Evolutionary conservation across 768 basidiomycete species (phyloP), one percentile per base, ranked within the genome.

Genomic region (Clitopilus hobsonii): DNA sequence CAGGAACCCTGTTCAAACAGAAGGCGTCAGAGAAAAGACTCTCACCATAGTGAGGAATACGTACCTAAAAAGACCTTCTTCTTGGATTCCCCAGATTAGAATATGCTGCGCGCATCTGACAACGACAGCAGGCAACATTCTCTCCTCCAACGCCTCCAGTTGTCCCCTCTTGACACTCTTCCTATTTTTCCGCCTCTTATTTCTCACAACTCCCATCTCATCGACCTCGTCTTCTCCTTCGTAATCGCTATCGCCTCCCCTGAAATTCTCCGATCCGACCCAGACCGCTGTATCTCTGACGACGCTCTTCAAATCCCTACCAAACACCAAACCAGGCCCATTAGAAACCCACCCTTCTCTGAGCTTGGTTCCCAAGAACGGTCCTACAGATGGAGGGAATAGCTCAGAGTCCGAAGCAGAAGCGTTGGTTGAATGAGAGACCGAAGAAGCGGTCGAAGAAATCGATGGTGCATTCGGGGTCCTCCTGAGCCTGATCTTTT

Each of bases 51-150:
- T 3, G 32, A 3, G 32, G 8, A 14, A 10, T 4, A 11, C 13
- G 32, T 36, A 89, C 91, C 91, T 81, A 67, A 94, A 94, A 41
- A 94, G 71, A 3, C 91, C 91, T 67, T 93, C 90, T 67, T 94
- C 91, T 65, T 89, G 83, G 11, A 93, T 70, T 47, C 92, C 91
- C 90, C 92, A 94, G 22, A 79, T 71, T 64, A 89, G 70, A 54
- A 94, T 64, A 71, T 94, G 91, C 63, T 94, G 88, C 2, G 87
- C 85, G 68, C 91, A 94, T 55, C 92, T 76, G 50, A 89, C 83
- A 24, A 92, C 84, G 22, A 94, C 71, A 0, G 90, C 91, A 38
- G 92, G 89, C 36, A 94, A 60, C 61, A 69, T 69, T 41, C 84
- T 74, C 50, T 65, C 67, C 64, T 85, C 84, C 56, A 86, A 58